Evolutionary conservation across 2,329 filamentous ascomycete genomes (phyloP).

Genomic region (Scytalidium lignicola): DNA sequence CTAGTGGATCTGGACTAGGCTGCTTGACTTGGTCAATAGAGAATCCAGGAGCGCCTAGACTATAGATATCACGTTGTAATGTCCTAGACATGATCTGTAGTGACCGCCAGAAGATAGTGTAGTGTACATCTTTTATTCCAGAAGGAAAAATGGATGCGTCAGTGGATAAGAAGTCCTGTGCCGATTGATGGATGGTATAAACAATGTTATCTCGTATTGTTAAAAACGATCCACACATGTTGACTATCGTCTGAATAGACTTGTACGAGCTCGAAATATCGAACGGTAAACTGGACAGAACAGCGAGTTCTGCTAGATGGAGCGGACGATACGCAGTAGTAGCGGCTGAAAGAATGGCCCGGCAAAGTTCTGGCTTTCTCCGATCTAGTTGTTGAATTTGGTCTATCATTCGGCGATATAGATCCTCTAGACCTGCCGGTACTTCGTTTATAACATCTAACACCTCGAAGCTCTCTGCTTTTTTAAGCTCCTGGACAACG

Average conservation of each 20-base stretch:
- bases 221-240: constrained; percentile 1
- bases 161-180: constrained; percentile 1
- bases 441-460: constrained; percentile 14
- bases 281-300: neutral
- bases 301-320: neutral
- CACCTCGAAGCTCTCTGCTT: constrained; percentile 8
- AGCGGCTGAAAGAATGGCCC: neutral
- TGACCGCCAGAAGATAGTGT: constrained; percentile 29
- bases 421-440: constrained; percentile 29
- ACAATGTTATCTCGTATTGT: neutral
- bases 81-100: constrained; percentile 24
- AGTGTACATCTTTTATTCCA: constrained; percentile 23
- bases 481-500: constrained; percentile 22
- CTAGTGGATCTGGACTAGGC: constrained; percentile 23
- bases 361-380: neutral
- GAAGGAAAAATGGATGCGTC: constrained; percentile 25
- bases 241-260: neutral
- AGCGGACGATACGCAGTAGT: neutral
- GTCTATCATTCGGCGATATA: constrained; percentile 2
- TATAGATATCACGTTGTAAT: constrained; percentile 33
- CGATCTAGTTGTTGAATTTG: constrained; percentile 14
- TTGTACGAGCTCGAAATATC: neutral
- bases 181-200: constrained; percentile 4
- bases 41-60: constrained; percentile 18
- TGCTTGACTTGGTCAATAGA: constrained; percentile 16